Base-by-base conservation (phyloP, 352 stramenopile genomes). In the Phytopythium aichiense region DNA sequence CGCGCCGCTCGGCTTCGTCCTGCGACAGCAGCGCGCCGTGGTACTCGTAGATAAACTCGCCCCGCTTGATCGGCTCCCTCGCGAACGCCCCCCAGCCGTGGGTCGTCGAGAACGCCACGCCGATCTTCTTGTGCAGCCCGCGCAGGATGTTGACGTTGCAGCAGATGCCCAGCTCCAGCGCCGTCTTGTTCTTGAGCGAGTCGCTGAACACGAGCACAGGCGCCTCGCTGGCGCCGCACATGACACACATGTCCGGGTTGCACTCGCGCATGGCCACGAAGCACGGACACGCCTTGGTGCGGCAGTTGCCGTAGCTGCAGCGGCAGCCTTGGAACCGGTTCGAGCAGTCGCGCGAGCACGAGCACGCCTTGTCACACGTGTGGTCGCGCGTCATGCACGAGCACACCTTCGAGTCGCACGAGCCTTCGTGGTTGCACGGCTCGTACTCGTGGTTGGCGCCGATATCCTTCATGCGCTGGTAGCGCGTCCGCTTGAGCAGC, bases 361-460 rank as follows among this genome's bases (percentile, higher is more conserved):
- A 91, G 63, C 84, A 94, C 50, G 84, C 82, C 64, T 90, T 92
- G 52, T 92, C 81, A 42, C 84, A 94, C 53, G 76, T 91, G 64
- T 94, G 84, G 50, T 91, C 76, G 46, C 83, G 80, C 49, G 73
- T 76, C 67, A 91, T 88, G 56, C 84, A 94, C n/a, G 81, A 88
- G 64, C 84, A 94, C 40, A 54, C 66, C 1, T 35, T 73, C 16
- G 73, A 68, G 70, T 80, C 62, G 58, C 82, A 92, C 28, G 71
- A 63, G 11, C 84, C 84, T n/a, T 88, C 71, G 60, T 94, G 84
- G 49, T 88, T 85, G 62, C 84, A 94, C 46, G 84, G 84, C 51
- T 91, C 81, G 51, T 89, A 94, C 56, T 92, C 81, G 63, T 90
- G 79, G 56, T 91, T 87, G 5, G 64, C 64, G 18, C 69, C 64